Evolutionary conservation across 1,284 basidiomycete genomes (phyloP), one percentile per base, ranked within the genome.

Genomic region (Vanrija sp.): DNA sequence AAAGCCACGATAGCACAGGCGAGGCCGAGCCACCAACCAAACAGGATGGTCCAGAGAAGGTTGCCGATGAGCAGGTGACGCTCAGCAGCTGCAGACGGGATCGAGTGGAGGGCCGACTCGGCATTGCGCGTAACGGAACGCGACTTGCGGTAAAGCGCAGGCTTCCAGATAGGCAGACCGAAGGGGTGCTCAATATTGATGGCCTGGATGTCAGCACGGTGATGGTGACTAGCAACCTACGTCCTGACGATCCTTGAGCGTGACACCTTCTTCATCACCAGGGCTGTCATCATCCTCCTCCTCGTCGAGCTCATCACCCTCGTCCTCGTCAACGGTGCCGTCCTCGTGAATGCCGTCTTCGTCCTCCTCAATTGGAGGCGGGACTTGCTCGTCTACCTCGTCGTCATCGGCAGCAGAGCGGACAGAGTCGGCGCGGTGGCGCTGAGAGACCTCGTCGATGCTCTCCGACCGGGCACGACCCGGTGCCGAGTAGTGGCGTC

Each of bases 181-280:
- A 99, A 98, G 7, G 96, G 96, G 76, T 99, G 96, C 73, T 97
- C 92, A 72, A 97, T 93, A 78, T 98, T 98, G 76, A 98, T 96
- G 65, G 82, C 82, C 79, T 79, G 57, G 18, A 45, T 46, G 52
- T 63, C 28, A 58, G 54, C 28, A 19, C 18, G 38, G 25, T 46
- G 15, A 18, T 16, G 48, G 21, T 39, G 15, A 18, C 3, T 23
- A 28, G 12, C 18, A 2, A 72, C 79, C 69, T 54, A 95, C 88
- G 45, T 96, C 97, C 75, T 99, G 96, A 28, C 96, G 86, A 67
- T 98, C 94, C 77, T 89, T 93, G 64, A 98, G 79, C 0, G 95
- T 98, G 66, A 98, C 80, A 48, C 80, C 92, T 39, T 89, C 91
- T 65, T 97, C 92, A 38, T 85, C 86, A 42, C 71, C 71, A 16